A percentile compares a stretch with the other conserved stretches of the same genome.
phyloP scores from a whole-genome alignment of 495 filamentous ascomycete species.

The Trichoderma gamsii region DNA sequence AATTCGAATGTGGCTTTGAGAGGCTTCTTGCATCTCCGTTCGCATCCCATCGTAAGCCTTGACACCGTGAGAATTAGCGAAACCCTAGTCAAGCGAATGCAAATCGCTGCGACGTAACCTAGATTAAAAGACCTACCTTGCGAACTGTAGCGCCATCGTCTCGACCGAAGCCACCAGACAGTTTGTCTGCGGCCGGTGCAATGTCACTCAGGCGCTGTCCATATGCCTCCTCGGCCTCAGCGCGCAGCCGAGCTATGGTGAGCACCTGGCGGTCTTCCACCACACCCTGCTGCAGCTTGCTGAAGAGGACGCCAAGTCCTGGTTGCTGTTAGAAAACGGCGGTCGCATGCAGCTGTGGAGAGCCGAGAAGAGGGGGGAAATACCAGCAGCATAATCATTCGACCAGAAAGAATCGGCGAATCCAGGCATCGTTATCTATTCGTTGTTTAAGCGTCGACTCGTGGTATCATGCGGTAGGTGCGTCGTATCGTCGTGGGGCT shows the following conservation, averaged over 20 bases:
- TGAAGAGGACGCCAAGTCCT: constrained; percentile 92
- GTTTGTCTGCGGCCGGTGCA: constrained; percentile 70
- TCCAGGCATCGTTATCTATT: constrained; percentile 55
- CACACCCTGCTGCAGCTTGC: constrained; percentile 92
- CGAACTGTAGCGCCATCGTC: constrained; percentile 95
- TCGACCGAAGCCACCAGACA: constrained; percentile 77
- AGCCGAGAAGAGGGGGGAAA: constrained; percentile 23
- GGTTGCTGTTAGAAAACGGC: constrained; percentile 13
- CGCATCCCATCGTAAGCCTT: constrained; percentile 95
- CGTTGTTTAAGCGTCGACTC: not conserved
- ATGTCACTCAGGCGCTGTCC: constrained; percentile 76
- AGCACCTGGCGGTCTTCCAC: constrained; percentile 92
- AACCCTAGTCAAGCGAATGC: not conserved
- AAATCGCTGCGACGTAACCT: not conserved
- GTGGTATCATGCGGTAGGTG: constrained; percentile 11
- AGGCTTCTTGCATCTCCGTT: constrained; percentile 86
- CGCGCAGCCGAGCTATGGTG: constrained; percentile 85
- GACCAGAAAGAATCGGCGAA: constrained; percentile 97
- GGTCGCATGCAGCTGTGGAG: constrained; percentile 7
- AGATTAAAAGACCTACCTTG: constrained; percentile 55
- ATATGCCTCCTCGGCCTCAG: constrained; percentile 91
- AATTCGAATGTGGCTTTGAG: constrained; percentile 89
- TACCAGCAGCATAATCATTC: constrained; percentile 82
- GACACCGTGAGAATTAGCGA: constrained; percentile 20
- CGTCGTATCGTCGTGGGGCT: constrained; percentile 4